These are phyloP conservation scores for Aspergillus candidus DNA, from an alignment of 2,329 filamentous ascomycete genomes.

Conservation along the genomic window DNA sequence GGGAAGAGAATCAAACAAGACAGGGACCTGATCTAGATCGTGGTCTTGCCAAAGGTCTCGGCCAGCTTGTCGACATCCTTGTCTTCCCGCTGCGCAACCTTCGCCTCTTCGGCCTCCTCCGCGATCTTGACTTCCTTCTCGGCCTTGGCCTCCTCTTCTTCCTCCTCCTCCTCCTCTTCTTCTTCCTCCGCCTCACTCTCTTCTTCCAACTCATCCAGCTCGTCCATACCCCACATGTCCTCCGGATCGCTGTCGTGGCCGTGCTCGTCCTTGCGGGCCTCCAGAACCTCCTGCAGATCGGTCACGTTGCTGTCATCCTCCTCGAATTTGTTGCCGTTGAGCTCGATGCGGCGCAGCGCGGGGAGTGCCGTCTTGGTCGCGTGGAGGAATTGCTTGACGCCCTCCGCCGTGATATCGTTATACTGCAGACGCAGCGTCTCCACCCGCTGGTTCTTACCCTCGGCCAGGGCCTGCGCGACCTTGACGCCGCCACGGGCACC, in stretches of 20 bases:
- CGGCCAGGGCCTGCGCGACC: conserved; percentile 65
- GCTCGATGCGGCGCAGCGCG: conserved; percentile 73
- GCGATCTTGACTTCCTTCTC: conserved; percentile 65
- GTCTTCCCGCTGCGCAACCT: conserved; percentile 66
- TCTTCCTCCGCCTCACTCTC: conserved; percentile 62
- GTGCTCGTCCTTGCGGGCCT: conserved; percentile 68
- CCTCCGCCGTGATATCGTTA: conserved; percentile 82
- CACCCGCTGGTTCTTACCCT: conserved; percentile 71
- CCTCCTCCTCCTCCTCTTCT: conserved; percentile 63
- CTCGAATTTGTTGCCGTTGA: conserved; percentile 92
- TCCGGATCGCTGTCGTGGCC: conserved; percentile 60
- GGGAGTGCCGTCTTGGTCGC: conserved; percentile 66
- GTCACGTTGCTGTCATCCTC: conserved; percentile 74
- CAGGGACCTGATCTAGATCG: conserved; percentile 17
- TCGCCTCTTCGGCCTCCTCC: conserved; percentile 51
- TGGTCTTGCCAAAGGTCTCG: conserved; percentile 66
- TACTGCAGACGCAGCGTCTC: conserved; percentile 80
- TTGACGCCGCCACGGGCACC: conserved; percentile 68
- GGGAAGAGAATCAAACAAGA: neutral
- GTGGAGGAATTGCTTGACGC: conserved; percentile 63
- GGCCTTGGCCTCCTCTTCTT: conserved; percentile 51
- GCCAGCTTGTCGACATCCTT: conserved; percentile 78
- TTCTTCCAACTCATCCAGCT: conserved; percentile 78
- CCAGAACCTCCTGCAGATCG: conserved; percentile 63
- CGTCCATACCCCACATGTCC: conserved; percentile 78